phyloP scores from a whole-genome alignment of 257 asterid species.

The Parsonsia alboflavescens region DNA sequence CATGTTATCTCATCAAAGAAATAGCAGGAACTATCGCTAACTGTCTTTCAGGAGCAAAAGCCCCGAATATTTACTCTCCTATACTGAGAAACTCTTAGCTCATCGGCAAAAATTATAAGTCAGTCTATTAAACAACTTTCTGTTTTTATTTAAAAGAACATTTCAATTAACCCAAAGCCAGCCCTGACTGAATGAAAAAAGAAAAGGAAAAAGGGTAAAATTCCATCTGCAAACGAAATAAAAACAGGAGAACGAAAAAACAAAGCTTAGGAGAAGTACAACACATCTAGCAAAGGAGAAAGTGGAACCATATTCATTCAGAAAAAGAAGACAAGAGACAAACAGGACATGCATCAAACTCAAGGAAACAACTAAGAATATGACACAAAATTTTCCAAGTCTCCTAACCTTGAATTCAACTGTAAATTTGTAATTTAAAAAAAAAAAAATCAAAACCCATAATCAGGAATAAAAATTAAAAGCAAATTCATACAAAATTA shows the following conservation, averaged over 20 bases:
- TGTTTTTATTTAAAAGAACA: background rate
- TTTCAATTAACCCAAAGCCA: background rate
- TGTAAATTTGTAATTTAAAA: background rate
- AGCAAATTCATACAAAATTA: background rate
- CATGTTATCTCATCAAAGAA: background rate
- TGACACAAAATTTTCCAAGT: background rate
- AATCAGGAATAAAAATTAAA: too few relatives aligned
- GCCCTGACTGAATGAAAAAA: too few relatives aligned
- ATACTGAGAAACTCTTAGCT: background rate
- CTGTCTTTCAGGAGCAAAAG: background rate
- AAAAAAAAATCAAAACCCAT: too few relatives aligned
- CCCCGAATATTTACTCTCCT: background rate
- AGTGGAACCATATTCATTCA: background rate
- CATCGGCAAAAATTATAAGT: background rate
- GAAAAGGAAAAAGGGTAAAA: too few relatives aligned
- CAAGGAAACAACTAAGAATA: background rate
- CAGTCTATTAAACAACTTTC: background rate
- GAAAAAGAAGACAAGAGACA: background rate
- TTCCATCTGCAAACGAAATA: background rate
- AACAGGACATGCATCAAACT: background rate
- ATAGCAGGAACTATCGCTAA: background rate
- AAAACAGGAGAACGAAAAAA: background rate
- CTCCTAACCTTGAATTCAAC: background rate
- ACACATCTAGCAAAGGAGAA: background rate
- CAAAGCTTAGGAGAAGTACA: background rate